Conservation (phyloP, 805 yeast species). For the Barnettozyma vustinii region DNA sequence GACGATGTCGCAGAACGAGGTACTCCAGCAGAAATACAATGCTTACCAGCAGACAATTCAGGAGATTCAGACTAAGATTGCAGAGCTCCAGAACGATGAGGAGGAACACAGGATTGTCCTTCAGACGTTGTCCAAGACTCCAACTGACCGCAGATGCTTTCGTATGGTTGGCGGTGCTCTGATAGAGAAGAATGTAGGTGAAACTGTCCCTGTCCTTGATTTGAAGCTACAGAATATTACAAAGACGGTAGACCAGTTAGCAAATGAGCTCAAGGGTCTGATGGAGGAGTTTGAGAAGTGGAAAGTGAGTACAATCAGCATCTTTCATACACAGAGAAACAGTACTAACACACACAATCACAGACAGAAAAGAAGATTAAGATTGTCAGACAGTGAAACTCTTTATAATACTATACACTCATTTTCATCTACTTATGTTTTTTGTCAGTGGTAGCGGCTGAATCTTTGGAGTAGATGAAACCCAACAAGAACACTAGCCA, state of each 20-base stretch:
- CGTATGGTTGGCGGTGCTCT: constrained; percentile 93
- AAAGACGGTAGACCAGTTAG: constrained; percentile 29
- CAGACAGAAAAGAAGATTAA: constrained; percentile 14
- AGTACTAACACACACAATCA: constrained; percentile 6
- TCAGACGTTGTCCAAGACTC: constrained; percentile 47
- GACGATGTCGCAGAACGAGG: constrained; percentile 19
- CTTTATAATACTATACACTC: not conserved
- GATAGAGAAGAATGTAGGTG: constrained; percentile 76
- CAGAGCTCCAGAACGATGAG: constrained; percentile 43
- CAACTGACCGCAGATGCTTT: constrained; percentile 67
- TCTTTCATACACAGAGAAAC: too few species aligned
- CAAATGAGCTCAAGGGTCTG: constrained; percentile 29
- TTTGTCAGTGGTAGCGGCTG: constrained; percentile 12
- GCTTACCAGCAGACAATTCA: constrained; percentile 45
- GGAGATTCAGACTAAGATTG: constrained; percentile 39
- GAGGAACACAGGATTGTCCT: constrained; percentile 50
- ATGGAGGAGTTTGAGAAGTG: constrained; percentile 38
- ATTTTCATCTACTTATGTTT: constrained; percentile 17
- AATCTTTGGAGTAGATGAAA: constrained; percentile 34
- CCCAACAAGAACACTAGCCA: constrained; percentile 76
- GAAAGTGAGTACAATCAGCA: constrained; percentile 25
- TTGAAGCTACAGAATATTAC: constrained; percentile 47
- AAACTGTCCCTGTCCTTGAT: constrained; percentile 58
- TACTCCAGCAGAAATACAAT: constrained; percentile 45
- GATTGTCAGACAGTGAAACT: constrained; percentile 11